These are phyloP conservation scores for Russula emetica DNA, from an alignment of 768 basidiomycete species.

Conservation along the genomic window DNA sequence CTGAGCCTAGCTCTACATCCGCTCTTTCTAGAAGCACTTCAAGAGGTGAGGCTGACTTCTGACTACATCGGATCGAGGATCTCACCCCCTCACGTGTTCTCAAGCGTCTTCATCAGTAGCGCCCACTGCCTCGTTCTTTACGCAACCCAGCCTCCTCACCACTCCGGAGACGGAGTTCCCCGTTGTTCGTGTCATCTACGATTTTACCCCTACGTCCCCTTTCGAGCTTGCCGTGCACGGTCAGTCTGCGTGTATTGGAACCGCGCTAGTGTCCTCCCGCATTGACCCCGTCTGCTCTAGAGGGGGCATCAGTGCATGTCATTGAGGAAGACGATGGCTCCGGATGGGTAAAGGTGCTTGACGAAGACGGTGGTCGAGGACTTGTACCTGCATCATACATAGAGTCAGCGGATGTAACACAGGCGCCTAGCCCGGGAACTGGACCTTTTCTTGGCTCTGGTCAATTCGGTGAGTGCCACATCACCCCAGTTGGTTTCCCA, in stretches of 20 bases:
- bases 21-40: constrained; percentile 35
- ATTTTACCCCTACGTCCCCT: constrained; percentile 68
- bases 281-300: constrained; percentile 37
- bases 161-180: constrained; percentile 45
- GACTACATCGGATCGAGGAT: constrained; percentile 19
- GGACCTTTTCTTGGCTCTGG: constrained; percentile 37
- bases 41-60: constrained; percentile 27
- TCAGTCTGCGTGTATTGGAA: constrained; percentile 32
- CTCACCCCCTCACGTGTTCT: constrained; percentile 25
- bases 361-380: constrained; percentile 55
- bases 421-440: constrained; percentile 24
- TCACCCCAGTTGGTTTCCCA: constrained; percentile 9
- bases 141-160: constrained; percentile 38
- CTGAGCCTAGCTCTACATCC: constrained; percentile 35
- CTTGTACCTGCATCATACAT: constrained; percentile 85
- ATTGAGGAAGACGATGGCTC: constrained; percentile 81
- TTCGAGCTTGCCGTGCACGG: constrained; percentile 72
- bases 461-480: constrained; percentile 47
- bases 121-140: constrained; percentile 57
- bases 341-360: constrained; percentile 77
- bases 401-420: constrained; percentile 37
- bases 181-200: constrained; percentile 62
- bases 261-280: constrained; percentile 2
- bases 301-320: constrained; percentile 59
- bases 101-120: constrained; percentile 26